Percentiles rank a stretch among this genome's conserved stretches.
Conservation (phyloP, 139 green algal genomes). For the Volvox africanus region DNA sequence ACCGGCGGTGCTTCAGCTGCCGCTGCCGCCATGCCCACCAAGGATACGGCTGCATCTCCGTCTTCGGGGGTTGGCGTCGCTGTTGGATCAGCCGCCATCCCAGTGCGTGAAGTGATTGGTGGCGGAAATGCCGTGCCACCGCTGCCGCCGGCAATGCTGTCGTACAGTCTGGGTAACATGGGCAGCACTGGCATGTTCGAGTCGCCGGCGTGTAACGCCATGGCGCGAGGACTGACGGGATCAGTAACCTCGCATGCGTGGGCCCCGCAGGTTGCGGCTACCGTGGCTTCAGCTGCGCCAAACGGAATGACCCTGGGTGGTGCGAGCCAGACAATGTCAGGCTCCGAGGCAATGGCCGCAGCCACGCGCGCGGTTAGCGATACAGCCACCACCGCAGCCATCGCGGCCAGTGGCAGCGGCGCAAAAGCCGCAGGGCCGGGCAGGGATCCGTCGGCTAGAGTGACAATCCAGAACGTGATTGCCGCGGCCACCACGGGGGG, state of each 20-base stretch:
- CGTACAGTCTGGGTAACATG: neutral
- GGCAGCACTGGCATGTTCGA: neutral
- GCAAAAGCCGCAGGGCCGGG: neutral
- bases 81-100: neutral
- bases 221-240: neutral
- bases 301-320: neutral
- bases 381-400: neutral
- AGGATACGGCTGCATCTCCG: neutral
- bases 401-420: neutral
- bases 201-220: neutral
- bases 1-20: neutral
- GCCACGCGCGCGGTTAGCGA: no score
- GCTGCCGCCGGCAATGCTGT: neutral
- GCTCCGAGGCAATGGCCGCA: neutral
- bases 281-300: neutral
- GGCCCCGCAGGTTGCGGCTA: neutral
- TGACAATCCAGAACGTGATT: slow-evolving; percentile 15
- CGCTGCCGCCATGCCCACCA: neutral
- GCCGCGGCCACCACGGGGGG: neutral
- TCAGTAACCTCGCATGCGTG: neutral
- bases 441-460: neutral
- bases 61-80: neutral
- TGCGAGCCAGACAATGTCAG: neutral
- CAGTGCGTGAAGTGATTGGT: neutral
- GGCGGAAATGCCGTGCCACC: neutral